Evolutionary conservation across 169 alveolate genomes (phyloP), one percentile per base, ranked within the genome.

Genomic region (Perkinsus chesapeaki): DNA sequence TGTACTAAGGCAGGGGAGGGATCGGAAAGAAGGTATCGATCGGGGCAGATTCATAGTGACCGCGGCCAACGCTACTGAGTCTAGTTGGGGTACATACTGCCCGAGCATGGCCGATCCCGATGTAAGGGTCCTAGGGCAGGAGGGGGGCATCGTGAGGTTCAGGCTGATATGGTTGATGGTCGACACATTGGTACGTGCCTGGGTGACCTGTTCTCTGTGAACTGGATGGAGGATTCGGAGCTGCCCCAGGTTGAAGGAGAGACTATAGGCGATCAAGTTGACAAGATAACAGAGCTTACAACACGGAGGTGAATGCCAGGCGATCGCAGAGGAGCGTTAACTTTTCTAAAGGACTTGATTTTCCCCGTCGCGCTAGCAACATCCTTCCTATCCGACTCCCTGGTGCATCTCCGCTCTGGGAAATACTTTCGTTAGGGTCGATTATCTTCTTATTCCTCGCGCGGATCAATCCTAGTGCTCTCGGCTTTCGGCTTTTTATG

Each of bases 11-110:
- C 27, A 23, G 36, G 37, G 82, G 12, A 23, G n/a, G 3, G 27
- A 60, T 0, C 3, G 12, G 82, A 1, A 9, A 1, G 82, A 60
- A 34, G 27, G 27, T 60, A 20, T 23, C 82, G 3, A 16, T 60
- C n/a, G n/a, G n/a, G 82, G 12, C 31, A 60, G 82, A 48, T 97
- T 96, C 93, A 97, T 97, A 10, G 94, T 96, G 47, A 94, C 98
- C 31, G 98, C 98, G 92, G 98, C 98, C 19, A 95, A 95, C 95
- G 94, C 97, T 12, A 16, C 34, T 20, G 97, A 97, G 94, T 94
- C 96, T 60, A 95, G 97, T 31, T 96, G 97, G 96, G 98, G 96
- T 47, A 94, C 97, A 73, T 97, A 97, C 94, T 97, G 98, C 95
- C 94, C 96, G 7, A 60, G 82, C 27, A 34, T 27, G 31, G 82